Evolutionary conservation across 257 asterid species (phyloP).

Genomic region (Penstemon newberryi): DNA sequence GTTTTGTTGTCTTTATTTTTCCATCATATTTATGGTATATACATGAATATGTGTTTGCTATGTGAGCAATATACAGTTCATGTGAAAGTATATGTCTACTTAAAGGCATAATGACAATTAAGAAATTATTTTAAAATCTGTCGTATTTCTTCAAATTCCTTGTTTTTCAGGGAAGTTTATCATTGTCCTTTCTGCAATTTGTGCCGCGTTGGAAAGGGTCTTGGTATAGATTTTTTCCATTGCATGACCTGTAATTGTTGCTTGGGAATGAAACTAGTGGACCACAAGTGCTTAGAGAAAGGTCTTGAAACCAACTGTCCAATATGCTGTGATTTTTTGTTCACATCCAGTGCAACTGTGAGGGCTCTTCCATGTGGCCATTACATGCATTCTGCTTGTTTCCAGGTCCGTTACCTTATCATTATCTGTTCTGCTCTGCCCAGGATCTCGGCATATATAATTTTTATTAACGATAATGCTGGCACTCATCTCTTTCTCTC

Average conservation of each 20-base stretch:
- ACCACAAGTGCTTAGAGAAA: conserved; percentile 95
- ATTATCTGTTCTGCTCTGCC: neutral
- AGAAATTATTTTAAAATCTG: neutral
- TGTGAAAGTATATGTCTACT: neutral
- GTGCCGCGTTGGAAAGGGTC: conserved; percentile 94
- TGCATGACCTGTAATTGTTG: conserved; percentile 99
- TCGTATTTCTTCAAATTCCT: conserved; percentile 17
- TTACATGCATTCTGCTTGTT: conserved; percentile 97
- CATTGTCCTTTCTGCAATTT: conserved; percentile 97
- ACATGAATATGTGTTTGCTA: neutral
- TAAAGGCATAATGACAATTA: neutral
- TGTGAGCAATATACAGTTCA: neutral
- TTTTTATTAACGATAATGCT: neutral
- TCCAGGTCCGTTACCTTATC: conserved; percentile 59
- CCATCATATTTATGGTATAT: neutral
- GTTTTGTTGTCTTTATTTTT: neutral
- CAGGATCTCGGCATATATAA: too few species aligned
- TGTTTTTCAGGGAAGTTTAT: conserved; percentile 71
- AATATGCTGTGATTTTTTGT: conserved; percentile 86
- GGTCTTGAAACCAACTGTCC: conserved; percentile 97
- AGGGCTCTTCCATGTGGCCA: conserved; percentile 98
- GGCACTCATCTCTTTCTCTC: conserved; percentile 21
- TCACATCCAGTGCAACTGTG: conserved; percentile 90
- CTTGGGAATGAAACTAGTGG: conserved; percentile 68
- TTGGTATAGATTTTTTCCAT: conserved; percentile 86